Evolutionary conservation across 352 stramenopile genomes (phyloP), one percentile per base, ranked within the genome.

Genomic region (Blastocystis sp.): DNA sequence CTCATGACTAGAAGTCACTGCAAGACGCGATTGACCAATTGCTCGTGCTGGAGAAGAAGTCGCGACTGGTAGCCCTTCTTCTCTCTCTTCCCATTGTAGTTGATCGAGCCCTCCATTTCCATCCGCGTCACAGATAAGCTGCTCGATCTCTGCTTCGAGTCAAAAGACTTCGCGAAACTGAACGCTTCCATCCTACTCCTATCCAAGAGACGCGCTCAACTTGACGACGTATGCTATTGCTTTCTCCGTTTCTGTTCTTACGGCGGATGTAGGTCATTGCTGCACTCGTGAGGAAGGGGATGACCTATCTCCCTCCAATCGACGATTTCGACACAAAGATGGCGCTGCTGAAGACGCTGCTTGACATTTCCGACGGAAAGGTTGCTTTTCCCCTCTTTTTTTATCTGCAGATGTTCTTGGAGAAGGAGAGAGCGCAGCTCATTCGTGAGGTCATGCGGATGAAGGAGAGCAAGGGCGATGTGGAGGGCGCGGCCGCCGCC

Each of bases 281-380:
- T 24, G 42, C 45, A 3, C 9, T 79, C 43, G 69, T 79, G 45
- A 81, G 40, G 40, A 87, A 76, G 40, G 76, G 28, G 38, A 70
- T 79, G 52, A 48, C 7, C 38, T 87, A 87, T 38, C 10, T 76
- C 19, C 21, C 0, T 38, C 24, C 24, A 52, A 60, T 79, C 14
- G 3, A 19, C n/a, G 76, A 87, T 40, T 42, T 60, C 1, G 48
- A 87, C 24, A 57, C 24, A 40, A 68, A 43, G 28, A 21, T 87
- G 43, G 17, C 10, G 10, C 48, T 87, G 21, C 38, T 87, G 9
- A 19, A 68, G 21, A 87, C 76, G 9, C 48, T 87, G 7, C 40
- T 87, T 10, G 76, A 87, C 34, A 87, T 54, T 11, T 87, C 76
- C 19, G 76, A 87, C n/a, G 76, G 76, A 42, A 87, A 87, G 38